These are phyloP conservation scores for Salix dunnii DNA, from an alignment of 345 rosid species.

Conservation along the genomic window DNA sequence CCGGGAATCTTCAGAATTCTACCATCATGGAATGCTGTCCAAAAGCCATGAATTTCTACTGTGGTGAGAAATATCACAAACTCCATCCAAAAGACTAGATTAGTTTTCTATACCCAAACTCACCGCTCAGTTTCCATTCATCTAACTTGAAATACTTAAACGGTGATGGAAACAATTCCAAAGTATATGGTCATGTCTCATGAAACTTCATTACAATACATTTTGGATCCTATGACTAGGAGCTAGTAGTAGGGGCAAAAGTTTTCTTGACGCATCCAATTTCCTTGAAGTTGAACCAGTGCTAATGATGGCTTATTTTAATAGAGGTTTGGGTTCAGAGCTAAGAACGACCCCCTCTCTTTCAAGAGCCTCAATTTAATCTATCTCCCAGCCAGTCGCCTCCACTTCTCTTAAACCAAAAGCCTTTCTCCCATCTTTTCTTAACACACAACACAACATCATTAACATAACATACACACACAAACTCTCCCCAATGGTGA, in stretches of 20 bases:
- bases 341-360: too few species aligned
- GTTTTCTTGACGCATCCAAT: too few species aligned
- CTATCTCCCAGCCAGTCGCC: too few species aligned
- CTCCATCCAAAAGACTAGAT: background rate
- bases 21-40: background rate
- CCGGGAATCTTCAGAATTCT: background rate
- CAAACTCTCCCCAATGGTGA: too few species aligned
- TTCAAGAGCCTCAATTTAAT: too few species aligned
- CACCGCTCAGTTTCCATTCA: background rate
- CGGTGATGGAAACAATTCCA: background rate
- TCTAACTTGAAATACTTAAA: background rate
- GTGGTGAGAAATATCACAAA: background rate
- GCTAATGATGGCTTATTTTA: background rate
- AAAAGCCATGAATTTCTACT: background rate
- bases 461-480: too few species aligned
- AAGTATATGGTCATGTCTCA: background rate
- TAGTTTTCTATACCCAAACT: too few species aligned
- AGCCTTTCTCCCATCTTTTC: too few species aligned
- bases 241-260: background rate
- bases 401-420: too few species aligned
- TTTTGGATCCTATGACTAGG: background rate
- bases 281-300: too few species aligned
- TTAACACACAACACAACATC: too few species aligned
- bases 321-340: too few species aligned
- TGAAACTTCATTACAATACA: background rate